A percentile compares a stretch with the other conserved stretches of the same genome.
phyloP scores from a whole-genome alignment of 73 alveolate species.

The Paramecium sonneborni region DNA sequence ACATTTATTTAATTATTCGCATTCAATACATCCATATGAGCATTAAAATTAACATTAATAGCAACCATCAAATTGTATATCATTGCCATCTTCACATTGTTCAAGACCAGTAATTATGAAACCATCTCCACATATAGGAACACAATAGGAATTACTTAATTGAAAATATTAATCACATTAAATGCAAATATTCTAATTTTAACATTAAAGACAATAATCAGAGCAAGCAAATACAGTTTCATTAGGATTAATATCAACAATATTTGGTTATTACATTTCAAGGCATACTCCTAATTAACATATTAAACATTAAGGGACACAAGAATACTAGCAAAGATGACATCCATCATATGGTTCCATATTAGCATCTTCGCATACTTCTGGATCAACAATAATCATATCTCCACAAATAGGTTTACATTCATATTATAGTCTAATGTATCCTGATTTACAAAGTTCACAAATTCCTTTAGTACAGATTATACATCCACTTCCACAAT shows the following conservation, averaged over 20 bases:
- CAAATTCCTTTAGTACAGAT: neutral
- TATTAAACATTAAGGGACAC: neutral
- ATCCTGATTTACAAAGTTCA: neutral
- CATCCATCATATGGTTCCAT: neutral
- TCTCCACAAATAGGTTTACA: slow-evolving; percentile 2
- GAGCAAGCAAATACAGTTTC: no score
- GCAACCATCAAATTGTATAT: neutral
- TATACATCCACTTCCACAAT: neutral
- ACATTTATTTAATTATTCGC: slow-evolving; percentile 73
- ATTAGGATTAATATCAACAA: no score
- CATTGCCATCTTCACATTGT: neutral
- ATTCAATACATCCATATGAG: neutral
- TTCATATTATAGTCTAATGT: neutral
- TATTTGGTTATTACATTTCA: no score
- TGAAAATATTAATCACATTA: no score
- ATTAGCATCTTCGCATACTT: neutral
- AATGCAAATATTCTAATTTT: no score
- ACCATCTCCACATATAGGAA: no score
- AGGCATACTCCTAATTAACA: neutral
- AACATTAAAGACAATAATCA: no score
- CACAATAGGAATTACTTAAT: no score
- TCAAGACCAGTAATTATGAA: no score
- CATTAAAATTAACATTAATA: neutral
- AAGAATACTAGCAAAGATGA: neutral
- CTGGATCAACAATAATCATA: neutral